These are phyloP conservation scores for Polytrichum commune DNA, from an alignment of 225 moss, liverwort and hornwort species.

Conservation along the genomic window DNA sequence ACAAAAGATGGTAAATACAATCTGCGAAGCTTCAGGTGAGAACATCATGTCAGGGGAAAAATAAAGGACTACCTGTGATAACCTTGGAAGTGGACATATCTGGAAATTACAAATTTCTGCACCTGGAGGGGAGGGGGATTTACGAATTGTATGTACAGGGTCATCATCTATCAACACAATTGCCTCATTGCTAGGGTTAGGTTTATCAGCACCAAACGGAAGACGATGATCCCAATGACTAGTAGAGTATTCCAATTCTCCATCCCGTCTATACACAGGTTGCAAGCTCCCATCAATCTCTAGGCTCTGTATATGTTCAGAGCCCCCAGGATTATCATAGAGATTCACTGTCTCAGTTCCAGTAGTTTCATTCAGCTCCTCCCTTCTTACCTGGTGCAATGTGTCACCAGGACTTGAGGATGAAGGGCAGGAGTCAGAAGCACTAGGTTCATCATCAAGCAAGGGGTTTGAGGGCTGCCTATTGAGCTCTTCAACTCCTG, in stretches of 20 bases:
- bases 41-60: background rate
- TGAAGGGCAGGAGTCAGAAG: constrained; percentile 8
- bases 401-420: constrained; percentile 10
- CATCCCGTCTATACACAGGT: constrained; percentile 9
- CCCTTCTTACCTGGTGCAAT: constrained; percentile 15
- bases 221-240: constrained; percentile 4
- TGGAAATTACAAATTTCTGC: constrained; percentile 25
- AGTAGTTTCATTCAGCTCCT: constrained; percentile 2
- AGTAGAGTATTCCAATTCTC: constrained; percentile 11
- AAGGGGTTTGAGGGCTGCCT: constrained; percentile 17
- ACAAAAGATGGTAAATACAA: background rate
- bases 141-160: constrained; percentile 9
- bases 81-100: constrained; percentile 29
- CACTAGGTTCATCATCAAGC: constrained; percentile 13
- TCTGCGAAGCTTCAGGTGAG: background rate
- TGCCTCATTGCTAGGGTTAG: constrained; percentile 1
- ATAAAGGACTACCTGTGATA: constrained; percentile 25
- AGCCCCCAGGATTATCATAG: constrained; percentile 2
- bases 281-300: constrained; percentile 19
- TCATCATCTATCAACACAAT: constrained; percentile 23
- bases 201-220: constrained; percentile 20
- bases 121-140: constrained; percentile 6
- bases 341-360: constrained; percentile 16
- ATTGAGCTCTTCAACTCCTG: constrained; percentile 18
- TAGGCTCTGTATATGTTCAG: constrained; percentile 9